Evolutionary conservation across 805 yeast genomes (phyloP), one percentile per base, ranked within the genome.

Genomic region (Candida odintsovae): DNA sequence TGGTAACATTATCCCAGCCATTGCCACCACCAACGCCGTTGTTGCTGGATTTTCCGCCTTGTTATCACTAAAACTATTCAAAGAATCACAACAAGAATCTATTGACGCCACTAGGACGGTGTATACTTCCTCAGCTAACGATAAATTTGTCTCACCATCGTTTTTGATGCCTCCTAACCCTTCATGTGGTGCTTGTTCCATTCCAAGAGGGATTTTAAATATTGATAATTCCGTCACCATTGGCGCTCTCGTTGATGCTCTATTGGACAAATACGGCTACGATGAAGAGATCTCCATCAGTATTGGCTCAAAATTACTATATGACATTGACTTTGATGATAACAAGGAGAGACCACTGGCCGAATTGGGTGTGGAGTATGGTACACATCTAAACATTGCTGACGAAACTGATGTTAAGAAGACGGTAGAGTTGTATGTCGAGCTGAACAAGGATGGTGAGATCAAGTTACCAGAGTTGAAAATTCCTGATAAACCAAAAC

Each of bases 1-100:
- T 0, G 99, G 99, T 6, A 94, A 92, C 64, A 94, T 94, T 57
- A 94, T 94, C 37, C 99, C 99, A 0, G 99, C 99, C 0, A 90
- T 95, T 55, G 98, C 99, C 6, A 94, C 99, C 2, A 92, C 97
- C 4, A 94, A 94, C 64, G 98, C 99, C 1, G 83, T 94, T 13
- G 83, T 94, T 55, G 90, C 97, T 0, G 99, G 99, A 0, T 76
- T 89, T 54, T 84, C 94, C 15, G 82, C 90, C 3, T 62, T 92
- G 36, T 79, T 83, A 35, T 85, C 95, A 0, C 66, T 90, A 41
- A 77, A 78, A 62, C 63, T 79, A 45, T 57, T 84, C 40, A 56
- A 54, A 46, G 50, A 51, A 68, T 53, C 50, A 1, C 56, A 58
- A 2, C 53, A 63, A 25, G 63, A 65, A 3, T 63, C 65, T 13